Evolutionary conservation across 805 yeast species (phyloP), one percentile per base, ranked within the genome.

Genomic region (Nakazawaea populi): DNA sequence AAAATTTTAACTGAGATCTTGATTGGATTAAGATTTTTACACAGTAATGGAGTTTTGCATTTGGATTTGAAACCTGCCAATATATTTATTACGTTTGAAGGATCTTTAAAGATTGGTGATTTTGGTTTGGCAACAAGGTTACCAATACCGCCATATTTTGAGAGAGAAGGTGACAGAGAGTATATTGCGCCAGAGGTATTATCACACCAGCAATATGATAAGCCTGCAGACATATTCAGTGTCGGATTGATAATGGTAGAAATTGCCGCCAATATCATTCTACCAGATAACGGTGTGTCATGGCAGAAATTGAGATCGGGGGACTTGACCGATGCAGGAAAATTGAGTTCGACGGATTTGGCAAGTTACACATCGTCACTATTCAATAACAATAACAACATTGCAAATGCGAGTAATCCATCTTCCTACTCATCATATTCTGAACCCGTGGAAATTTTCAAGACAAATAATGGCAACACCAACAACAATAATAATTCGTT

Each of bases 291-390:
- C 64, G 99, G 99, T 5, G 79, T 89, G 11, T 91, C 95, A 32
- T 94, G 99, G 99, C 95, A 95, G 58, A 90, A 91, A 65, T 71
- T 94, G 54, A 76, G 99, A 56, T 87, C 96, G 41, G 99, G 98
- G 0, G 99, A 94, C 65, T 73, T 94, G 56, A 83, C 95, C 14
- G 99, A 94, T 65, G 97, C 98, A 0, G 97, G 98, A 1, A 80
- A 83, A 58, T 72, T 91, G 53, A 82, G 89, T 43, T 83, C 89
- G 2, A 84, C 85, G 27, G 92, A 87, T 56, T 68, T 86, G 34
- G 70, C 70, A 4, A 68, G 63, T 46, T 52, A 62, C 40, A 40
- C 52, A 1, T 47, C 50, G 5, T 37, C 49, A 12, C 35, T 37
- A 47, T 32, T 46, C 57, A 28, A 34, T 31, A 48, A 56, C 52